Evolutionary conservation across 1,284 basidiomycete genomes (phyloP).

Genomic region (Marasmius tenuissimus): DNA sequence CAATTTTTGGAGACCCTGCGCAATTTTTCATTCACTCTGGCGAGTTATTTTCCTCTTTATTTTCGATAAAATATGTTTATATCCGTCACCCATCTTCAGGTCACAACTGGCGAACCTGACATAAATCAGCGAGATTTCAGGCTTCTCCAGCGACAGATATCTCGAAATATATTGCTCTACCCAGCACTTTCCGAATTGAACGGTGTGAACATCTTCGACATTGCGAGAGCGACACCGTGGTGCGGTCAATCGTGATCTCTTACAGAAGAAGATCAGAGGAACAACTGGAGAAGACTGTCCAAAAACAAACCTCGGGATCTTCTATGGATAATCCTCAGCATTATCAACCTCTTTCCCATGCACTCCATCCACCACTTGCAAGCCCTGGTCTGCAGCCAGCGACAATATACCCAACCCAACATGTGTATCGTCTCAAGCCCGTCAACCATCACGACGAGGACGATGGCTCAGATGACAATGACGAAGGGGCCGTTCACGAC

Average conservation of each 20-base stretch:
- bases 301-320: not conserved
- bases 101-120: not conserved
- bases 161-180: not conserved
- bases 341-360: constrained; percentile 78
- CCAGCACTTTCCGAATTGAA: not conserved
- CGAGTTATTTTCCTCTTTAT: not conserved
- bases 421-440: constrained; percentile 13
- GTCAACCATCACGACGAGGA: constrained; percentile 50
- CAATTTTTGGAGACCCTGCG: not conserved
- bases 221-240: not conserved
- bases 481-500: constrained; percentile 69
- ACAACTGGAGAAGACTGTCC: not conserved
- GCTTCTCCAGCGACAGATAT: not conserved
- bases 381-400: constrained; percentile 32
- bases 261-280: not conserved
- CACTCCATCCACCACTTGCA: constrained; percentile 55
- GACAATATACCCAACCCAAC: constrained; percentile 26
- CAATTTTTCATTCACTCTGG: not conserved
- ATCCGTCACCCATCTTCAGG: not conserved
- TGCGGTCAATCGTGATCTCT: too few relatives aligned
- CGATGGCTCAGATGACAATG: constrained; percentile 58
- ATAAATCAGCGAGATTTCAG: not conserved
- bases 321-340: constrained; percentile 74
- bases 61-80: not conserved
- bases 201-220: not conserved